These are phyloP conservation scores for Metschnikowia aberdeeniae DNA, from an alignment of 805 yeast genomes.

Conservation along the genomic window DNA sequence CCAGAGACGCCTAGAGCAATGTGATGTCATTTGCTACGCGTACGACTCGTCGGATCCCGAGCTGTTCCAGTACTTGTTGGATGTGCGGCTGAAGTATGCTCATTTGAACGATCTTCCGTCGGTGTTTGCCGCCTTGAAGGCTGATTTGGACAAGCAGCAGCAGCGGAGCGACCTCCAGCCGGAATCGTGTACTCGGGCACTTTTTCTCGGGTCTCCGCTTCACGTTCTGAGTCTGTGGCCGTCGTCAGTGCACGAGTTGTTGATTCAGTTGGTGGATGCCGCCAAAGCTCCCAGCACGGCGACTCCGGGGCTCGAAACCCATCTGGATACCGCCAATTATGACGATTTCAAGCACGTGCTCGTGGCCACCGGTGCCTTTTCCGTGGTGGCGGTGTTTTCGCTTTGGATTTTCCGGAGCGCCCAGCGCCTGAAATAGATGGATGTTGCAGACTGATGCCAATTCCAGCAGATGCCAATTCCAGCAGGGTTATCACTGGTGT, in stretches of 20 bases:
- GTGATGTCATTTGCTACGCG: constrained; percentile 86
- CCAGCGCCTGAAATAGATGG: constrained; percentile 5
- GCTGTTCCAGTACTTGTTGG: constrained; percentile 78
- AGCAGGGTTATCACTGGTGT: neutral
- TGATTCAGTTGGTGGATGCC: constrained; percentile 83
- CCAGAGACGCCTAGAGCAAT: constrained; percentile 62
- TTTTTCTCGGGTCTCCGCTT: constrained; percentile 73
- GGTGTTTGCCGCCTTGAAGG: constrained; percentile 87
- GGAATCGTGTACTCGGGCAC: constrained; percentile 69
- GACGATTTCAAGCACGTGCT: constrained; percentile 52
- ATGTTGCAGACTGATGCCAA: too few species aligned
- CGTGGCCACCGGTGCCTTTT: constrained; percentile 66
- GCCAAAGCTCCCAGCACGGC: constrained; percentile 74
- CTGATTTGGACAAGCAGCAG: constrained; percentile 93
- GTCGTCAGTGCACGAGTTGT: constrained; percentile 76
- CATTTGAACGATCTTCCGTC: constrained; percentile 64
- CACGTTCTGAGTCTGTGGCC: constrained; percentile 92
- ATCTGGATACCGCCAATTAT: constrained; percentile 54
- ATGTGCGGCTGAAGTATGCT: constrained; percentile 58
- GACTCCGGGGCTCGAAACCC: constrained; percentile 65
- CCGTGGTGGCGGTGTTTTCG: constrained; percentile 59
- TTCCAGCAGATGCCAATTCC: too few species aligned
- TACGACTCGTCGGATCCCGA: constrained; percentile 97
- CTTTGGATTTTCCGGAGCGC: constrained; percentile 56
- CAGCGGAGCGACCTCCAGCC: constrained; percentile 86